A percentile compares a stretch with the other conserved stretches of the same genome.
Conservation (phyloP, 805 yeast genomes). For the Myxozyma udenii region DNA sequence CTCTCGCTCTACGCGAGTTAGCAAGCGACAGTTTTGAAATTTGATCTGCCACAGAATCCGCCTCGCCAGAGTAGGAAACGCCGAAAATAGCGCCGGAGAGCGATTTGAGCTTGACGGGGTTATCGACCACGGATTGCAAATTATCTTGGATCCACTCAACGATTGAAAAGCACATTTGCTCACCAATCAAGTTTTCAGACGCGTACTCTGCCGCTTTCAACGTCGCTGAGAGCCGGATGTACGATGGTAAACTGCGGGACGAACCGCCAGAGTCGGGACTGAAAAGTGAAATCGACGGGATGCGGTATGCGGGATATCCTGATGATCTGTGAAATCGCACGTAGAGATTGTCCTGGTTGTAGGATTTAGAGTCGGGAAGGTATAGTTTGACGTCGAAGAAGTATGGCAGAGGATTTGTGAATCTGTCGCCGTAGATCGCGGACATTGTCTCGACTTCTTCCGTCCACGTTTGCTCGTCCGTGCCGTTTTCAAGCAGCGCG, state of each 20-base stretch:
- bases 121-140: conserved; percentile 53
- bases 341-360: conserved; percentile 18
- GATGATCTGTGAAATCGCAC: conserved; percentile 25
- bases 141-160: conserved; percentile 76
- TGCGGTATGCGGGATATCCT: conserved; percentile 23
- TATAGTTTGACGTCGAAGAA: conserved; percentile 24
- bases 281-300: conserved; percentile 29
- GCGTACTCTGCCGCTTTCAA: conserved; percentile 37
- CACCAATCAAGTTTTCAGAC: conserved; percentile 51
- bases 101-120: conserved; percentile 69
- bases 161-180: conserved; percentile 63
- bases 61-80: conserved; percentile 31
- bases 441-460: conserved; percentile 70
- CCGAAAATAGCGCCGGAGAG: conserved; percentile 31
- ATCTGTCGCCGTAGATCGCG: conserved; percentile 54
- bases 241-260: conserved; percentile 48
- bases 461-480: conserved; percentile 55
- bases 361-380: conserved; percentile 3
- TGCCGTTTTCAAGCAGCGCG: conserved; percentile 24
- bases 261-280: conserved; percentile 10
- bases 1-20: not conserved
- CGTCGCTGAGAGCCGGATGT: conserved; percentile 39
- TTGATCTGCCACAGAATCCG: conserved; percentile 28
- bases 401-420: conserved; percentile 18
- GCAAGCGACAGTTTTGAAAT: conserved; percentile 17